phyloP scores from a whole-genome alignment of 257 asterid genomes.

The Solanum piurae region DNA sequence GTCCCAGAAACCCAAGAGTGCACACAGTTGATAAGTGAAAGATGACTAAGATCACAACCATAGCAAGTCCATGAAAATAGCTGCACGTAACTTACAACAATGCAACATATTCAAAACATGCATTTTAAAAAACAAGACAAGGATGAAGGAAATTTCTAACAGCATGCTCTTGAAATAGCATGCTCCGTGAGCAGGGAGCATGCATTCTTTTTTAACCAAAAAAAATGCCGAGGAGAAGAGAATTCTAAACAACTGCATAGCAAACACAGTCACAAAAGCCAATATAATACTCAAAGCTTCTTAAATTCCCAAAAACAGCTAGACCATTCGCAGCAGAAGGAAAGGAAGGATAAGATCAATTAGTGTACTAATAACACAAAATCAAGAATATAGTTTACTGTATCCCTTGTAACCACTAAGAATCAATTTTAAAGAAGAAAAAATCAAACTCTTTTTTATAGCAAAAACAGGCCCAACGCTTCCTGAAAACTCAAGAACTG shows the following conservation, averaged over 20 bases:
- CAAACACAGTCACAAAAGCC: not conserved
- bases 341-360: not conserved
- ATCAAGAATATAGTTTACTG: not conserved
- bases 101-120: not conserved
- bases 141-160: not conserved
- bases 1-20: not conserved
- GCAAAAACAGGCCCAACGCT: not conserved
- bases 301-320: not conserved
- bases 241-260: not conserved
- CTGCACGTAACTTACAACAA: not conserved
- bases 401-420: not conserved
- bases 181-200: not conserved
- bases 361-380: not conserved
- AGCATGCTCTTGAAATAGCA: not conserved
- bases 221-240: not conserved
- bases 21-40: not conserved
- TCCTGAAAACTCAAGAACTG: not conserved
- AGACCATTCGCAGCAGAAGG: not conserved
- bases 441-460: not conserved
- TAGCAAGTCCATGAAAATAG: not conserved
- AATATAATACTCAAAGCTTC: not conserved
- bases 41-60: not conserved
- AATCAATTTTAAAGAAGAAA: not conserved
- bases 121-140: not conserved
- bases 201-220: not conserved